phyloP scores from a whole-genome alignment of 768 basidiomycete genomes.

The Leccinum arenicola region DNA sequence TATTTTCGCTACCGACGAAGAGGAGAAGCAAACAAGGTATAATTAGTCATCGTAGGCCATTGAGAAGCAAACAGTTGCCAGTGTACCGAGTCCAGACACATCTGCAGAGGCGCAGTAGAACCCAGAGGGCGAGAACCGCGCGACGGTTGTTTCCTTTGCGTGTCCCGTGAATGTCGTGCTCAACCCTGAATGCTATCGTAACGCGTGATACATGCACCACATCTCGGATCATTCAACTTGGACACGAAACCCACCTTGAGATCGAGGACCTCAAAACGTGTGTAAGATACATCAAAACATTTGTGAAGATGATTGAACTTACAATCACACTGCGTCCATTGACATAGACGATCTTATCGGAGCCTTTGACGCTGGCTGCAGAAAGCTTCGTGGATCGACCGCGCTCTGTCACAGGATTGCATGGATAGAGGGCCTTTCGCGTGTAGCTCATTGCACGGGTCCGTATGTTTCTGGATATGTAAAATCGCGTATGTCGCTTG shows the following conservation, averaged over 20 bases:
- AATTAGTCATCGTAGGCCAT: background rate
- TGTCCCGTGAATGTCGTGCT: slow-evolving; percentile 75
- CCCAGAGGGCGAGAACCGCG: slow-evolving; percentile 88
- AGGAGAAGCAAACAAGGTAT: background rate
- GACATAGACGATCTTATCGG: slow-evolving; percentile 78
- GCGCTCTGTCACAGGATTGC: slow-evolving; percentile 65
- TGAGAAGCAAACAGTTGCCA: too few relatives aligned
- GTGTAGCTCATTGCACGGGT: slow-evolving; percentile 46
- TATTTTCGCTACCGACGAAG: slow-evolving; percentile 59
- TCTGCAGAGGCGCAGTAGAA: slow-evolving; percentile 96
- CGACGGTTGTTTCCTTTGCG: slow-evolving; percentile 81
- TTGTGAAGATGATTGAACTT: slow-evolving; percentile 33
- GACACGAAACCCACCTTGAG: slow-evolving; percentile 55
- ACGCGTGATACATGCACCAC: background rate
- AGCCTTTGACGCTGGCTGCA: slow-evolving; percentile 46
- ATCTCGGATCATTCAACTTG: background rate
- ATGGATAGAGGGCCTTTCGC: slow-evolving; percentile 53
- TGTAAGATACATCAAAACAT: background rate
- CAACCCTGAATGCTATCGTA: slow-evolving; percentile 57
- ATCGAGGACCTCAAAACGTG: slow-evolving; percentile 67
- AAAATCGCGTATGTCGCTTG: background rate
- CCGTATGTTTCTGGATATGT: background rate
- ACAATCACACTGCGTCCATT: slow-evolving; percentile 86
- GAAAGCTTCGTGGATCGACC: slow-evolving; percentile 73
- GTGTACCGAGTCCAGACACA: slow-evolving; percentile 69